These are phyloP conservation scores for Volvox africanus DNA, from an alignment of 139 green algal genomes.

Conservation along the genomic window DNA sequence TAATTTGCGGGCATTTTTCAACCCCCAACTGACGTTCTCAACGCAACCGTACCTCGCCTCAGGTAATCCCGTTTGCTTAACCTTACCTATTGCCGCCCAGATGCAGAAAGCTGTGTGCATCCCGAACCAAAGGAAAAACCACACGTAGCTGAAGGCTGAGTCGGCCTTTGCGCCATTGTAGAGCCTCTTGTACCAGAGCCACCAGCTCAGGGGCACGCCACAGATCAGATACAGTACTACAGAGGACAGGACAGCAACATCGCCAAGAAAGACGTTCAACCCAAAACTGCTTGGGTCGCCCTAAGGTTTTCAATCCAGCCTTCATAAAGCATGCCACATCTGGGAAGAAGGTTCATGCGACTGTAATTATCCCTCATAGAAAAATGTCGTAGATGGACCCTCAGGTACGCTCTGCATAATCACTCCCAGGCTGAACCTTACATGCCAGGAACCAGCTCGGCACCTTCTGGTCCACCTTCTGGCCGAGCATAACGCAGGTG, in stretches of 20 bases:
- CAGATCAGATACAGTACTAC: constrained; percentile 71
- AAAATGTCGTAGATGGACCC: too few relatives aligned
- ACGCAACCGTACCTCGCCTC: neutral
- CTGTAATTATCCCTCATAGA: too few relatives aligned
- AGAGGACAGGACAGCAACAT: neutral
- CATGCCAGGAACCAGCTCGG: constrained; percentile 61
- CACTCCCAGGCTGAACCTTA: constrained; percentile 7
- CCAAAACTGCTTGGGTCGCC: neutral
- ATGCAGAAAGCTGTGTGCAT: constrained; percentile 76
- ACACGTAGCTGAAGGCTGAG: constrained; percentile 61
- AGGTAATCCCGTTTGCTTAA: neutral
- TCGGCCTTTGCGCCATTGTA: constrained; percentile 75
- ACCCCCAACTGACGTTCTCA: neutral
- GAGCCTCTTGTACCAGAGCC: constrained; percentile 84
- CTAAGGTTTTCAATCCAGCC: too few relatives aligned
- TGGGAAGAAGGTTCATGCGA: too few relatives aligned
- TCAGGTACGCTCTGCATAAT: too few relatives aligned
- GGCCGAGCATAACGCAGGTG: constrained; percentile 58
- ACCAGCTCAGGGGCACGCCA: constrained; percentile 72
- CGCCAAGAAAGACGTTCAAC: too few relatives aligned
- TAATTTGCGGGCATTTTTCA: neutral
- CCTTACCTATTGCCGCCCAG: constrained; percentile 68
- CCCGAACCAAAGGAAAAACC: constrained; percentile 79
- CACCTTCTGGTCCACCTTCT: constrained; percentile 46
- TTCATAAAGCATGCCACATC: too few relatives aligned